Conservation (phyloP, 1,284 basidiomycete genomes). For the Ceratobasidium sp. region DNA sequence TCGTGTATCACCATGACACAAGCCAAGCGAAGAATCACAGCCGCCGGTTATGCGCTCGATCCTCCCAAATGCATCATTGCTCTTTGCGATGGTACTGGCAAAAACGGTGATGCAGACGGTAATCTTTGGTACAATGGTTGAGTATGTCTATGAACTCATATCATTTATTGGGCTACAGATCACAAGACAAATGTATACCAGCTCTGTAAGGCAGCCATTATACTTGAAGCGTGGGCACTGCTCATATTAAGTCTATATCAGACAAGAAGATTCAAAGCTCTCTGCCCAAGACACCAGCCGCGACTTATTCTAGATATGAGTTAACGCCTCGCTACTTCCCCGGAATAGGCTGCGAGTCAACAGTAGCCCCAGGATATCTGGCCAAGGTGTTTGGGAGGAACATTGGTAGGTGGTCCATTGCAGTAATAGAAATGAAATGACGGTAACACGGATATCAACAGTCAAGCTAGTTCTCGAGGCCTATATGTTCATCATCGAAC, state of each 20-base stretch:
- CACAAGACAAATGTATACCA: slow-evolving; percentile 9
- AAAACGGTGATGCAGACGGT: slow-evolving; percentile 21
- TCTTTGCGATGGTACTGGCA: slow-evolving; percentile 37
- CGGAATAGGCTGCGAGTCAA: slow-evolving; percentile 23
- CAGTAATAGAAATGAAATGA: background rate
- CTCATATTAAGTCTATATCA: background rate
- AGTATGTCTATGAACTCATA: background rate
- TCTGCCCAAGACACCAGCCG: background rate
- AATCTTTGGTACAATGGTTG: background rate
- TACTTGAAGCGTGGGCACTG: background rate
- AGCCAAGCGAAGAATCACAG: background rate
- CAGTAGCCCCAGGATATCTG: slow-evolving; percentile 3
- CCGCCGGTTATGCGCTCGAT: background rate
- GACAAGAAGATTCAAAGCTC: background rate
- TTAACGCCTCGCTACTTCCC: slow-evolving; percentile 9
- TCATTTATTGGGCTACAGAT: background rate
- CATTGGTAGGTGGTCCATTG: slow-evolving; percentile 8
- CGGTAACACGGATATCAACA: background rate
- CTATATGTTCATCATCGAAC: slow-evolving; percentile 22
- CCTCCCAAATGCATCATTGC: slow-evolving; percentile 27
- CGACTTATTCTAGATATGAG: background rate
- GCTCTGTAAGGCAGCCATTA: slow-evolving; percentile 1
- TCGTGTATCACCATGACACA: background rate
- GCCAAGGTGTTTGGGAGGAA: slow-evolving; percentile 21
- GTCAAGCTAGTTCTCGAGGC: slow-evolving; percentile 27